These are phyloP conservation scores for Clitopilus hobsonii DNA, from an alignment of 768 basidiomycete species.

Conservation along the genomic window DNA sequence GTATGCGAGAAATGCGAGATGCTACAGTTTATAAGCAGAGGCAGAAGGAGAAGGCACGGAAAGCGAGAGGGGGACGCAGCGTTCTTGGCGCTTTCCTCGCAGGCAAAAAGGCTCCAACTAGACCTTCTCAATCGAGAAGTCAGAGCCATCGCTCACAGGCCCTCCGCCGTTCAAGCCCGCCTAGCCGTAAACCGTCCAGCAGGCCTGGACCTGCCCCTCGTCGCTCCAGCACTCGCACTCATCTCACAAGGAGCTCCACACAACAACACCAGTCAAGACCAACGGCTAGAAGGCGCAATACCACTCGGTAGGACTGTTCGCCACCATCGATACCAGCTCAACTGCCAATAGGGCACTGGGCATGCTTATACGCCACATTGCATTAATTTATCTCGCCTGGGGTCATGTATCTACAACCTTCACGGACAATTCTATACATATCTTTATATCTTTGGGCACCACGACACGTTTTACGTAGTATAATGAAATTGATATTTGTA, in stretches of 20 bases:
- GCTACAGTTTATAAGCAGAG: slow-evolving; percentile 29
- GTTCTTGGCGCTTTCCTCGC: slow-evolving; percentile 16
- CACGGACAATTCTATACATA: neutral
- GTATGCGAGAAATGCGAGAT: slow-evolving; percentile 67
- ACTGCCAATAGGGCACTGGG: neutral
- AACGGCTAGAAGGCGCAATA: neutral
- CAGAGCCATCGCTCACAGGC: neutral
- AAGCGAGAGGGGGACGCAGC: slow-evolving; percentile 12
- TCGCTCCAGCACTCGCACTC: neutral
- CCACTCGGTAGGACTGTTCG: neutral
- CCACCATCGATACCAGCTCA: neutral
- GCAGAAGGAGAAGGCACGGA: slow-evolving; percentile 12
- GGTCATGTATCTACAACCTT: neutral
- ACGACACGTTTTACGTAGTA: too few relatives aligned
- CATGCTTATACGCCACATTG: neutral
- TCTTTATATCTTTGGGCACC: too few relatives aligned
- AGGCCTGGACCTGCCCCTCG: neutral
- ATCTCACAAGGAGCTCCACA: neutral
- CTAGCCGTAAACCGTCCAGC: neutral
- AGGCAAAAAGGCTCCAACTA: slow-evolving; percentile 12
- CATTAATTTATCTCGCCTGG: neutral
- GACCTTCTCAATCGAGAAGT: neutral
- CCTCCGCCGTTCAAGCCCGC: neutral
- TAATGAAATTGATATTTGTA: too few relatives aligned
- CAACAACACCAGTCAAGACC: neutral